A percentile compares a stretch with the other conserved stretches of the same genome.
Evolutionary conservation across 306 rosid genomes (phyloP).

Genomic region (barrel medic (Medicago truncatula)): MtrunA17r5.0-ANR NC_053047.1:40959001-40959500

Average conservation of each 20-base stretch:
- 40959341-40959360: neutral
- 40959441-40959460: conserved; percentile 24
- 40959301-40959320: neutral
- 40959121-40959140: conserved; percentile 35
- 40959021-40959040: conserved; percentile 83
- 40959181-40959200: neutral
- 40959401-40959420: conserved; percentile 35
- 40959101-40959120: conserved; percentile 54
- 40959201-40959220: no score
- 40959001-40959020: conserved; percentile 86
- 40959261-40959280: no score
- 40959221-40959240: neutral
- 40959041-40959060: conserved; percentile 91
- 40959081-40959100: conserved; percentile 37
- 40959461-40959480: neutral
- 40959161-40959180: neutral
- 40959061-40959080: conserved; percentile 45
- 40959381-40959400: conserved; percentile 43
- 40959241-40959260: no score
- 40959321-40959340: neutral
- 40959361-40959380: neutral
- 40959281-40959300: no score
- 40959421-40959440: conserved; percentile 18
- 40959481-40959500: conserved; percentile 2
- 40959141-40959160: neutral